phyloP scores from a whole-genome alignment of 73 alveolate genomes.

The Stentor coeruleus region DNA sequence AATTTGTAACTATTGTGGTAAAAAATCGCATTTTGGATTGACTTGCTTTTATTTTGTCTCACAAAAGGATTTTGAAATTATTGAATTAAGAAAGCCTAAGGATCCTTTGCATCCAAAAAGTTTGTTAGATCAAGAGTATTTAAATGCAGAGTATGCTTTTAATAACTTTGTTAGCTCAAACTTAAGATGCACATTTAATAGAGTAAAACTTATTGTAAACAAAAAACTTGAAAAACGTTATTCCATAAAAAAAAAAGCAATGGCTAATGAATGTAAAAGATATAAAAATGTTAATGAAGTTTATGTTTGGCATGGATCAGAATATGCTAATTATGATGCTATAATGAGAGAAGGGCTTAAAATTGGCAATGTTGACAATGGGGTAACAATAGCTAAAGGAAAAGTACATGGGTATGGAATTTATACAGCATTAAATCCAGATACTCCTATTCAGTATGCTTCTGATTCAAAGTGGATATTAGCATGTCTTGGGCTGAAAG shows the following conservation, averaged over 20 bases:
- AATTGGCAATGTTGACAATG: constrained; percentile 8
- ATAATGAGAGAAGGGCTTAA: constrained; percentile 12
- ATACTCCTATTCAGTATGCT: neutral
- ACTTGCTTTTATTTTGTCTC: neutral
- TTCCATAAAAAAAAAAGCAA: neutral
- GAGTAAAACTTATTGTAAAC: constrained; percentile 6
- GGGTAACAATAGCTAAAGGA: neutral
- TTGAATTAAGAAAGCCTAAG: neutral
- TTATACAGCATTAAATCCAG: constrained; percentile 1
- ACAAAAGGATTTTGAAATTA: neutral
- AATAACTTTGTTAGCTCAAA: neutral
- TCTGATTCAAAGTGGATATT: neutral
- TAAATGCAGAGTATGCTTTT: constrained; percentile 14
- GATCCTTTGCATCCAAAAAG: neutral
- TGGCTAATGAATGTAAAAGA: neutral
- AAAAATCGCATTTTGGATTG: neutral
- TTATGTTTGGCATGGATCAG: constrained; percentile 14
- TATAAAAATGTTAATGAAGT: neutral
- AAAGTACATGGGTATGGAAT: constrained; percentile 3
- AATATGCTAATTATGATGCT: neutral
- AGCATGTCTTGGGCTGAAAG: neutral
- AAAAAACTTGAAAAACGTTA: neutral
- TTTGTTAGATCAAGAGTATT: neutral
- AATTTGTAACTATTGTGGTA: neutral
- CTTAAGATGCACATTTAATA: neutral